Conservation (phyloP, 176 grass and related monocot genomes). For the Thalia dealbata region DNA sequence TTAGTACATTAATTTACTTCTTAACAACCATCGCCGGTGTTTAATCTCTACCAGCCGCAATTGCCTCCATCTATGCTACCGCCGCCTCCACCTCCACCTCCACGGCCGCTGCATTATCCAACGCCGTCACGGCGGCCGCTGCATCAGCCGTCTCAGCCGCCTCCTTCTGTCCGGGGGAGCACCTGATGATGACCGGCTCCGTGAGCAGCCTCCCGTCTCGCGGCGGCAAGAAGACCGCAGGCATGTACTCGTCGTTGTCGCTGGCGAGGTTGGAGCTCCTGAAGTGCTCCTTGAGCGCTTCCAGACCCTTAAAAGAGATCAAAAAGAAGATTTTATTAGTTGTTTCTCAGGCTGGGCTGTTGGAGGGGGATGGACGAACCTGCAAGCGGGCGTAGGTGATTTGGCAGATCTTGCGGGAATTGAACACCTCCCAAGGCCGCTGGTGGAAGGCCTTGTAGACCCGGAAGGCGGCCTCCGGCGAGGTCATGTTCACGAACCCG, state of each 20-base stretch:
- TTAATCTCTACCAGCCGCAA: too few species aligned
- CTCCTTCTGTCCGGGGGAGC: too few species aligned
- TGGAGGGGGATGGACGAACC: conserved; percentile 15
- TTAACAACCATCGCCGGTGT: too few species aligned
- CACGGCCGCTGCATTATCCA: too few species aligned
- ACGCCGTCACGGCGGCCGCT: too few species aligned
- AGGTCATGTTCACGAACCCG: conserved; percentile 94
- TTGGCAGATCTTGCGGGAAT: conserved; percentile 98
- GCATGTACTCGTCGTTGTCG: conserved; percentile 89
- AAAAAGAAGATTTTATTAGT: background rate
- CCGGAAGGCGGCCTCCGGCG: conserved; percentile 68
- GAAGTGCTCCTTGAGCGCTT: conserved; percentile 87
- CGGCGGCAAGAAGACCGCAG: conserved; percentile 61
- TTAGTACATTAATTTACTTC: too few species aligned
- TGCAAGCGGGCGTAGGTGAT: conserved; percentile 96
- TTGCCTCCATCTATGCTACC: too few species aligned
- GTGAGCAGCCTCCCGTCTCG: conserved; percentile 71
- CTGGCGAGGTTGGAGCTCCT: conserved; percentile 90
- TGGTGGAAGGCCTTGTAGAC: conserved; percentile 94
- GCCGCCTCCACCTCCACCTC: too few species aligned
- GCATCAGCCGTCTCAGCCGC: too few species aligned
- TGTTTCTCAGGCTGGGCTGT: background rate
- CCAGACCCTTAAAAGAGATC: conserved; percentile 40
- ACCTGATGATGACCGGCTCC: conserved; percentile 29
- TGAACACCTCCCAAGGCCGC: conserved; percentile 94